Percentiles rank a stretch among this genome's conserved stretches.
Conservation (phyloP, 2,329 filamentous ascomycete genomes). For the Epichloe uncinata region DNA sequence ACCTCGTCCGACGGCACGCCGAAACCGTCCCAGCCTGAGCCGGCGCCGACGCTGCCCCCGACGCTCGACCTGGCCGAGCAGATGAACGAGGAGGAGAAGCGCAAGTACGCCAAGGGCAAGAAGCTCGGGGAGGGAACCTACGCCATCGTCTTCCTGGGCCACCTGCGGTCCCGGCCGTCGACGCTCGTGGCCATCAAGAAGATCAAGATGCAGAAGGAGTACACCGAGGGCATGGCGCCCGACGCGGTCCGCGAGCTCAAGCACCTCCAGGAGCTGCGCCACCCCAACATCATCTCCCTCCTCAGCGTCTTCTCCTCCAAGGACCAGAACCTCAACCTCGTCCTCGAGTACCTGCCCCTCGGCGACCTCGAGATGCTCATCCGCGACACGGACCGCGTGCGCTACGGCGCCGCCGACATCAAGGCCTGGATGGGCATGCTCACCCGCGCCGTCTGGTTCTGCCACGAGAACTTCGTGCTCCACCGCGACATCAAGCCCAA, state of each 20-base stretch:
- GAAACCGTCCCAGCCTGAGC: slow-evolving; percentile 15
- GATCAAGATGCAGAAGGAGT: slow-evolving; percentile 77
- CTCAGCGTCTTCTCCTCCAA: slow-evolving; percentile 91
- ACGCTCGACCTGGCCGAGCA: slow-evolving; percentile 58
- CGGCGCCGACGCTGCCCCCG: slow-evolving; percentile 16
- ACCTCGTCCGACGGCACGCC: slow-evolving; percentile 34
- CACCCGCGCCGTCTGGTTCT: slow-evolving; percentile 86
- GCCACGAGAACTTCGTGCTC: slow-evolving; percentile 84
- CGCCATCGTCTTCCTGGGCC: slow-evolving; percentile 84
- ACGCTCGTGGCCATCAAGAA: slow-evolving; percentile 84
- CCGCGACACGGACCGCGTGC: slow-evolving; percentile 63
- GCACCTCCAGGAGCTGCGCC: slow-evolving; percentile 82
- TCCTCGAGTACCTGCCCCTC: slow-evolving; percentile 86
- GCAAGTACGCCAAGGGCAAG: slow-evolving; percentile 84
- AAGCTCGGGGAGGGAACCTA: slow-evolving; percentile 96
- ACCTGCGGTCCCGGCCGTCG: slow-evolving; percentile 58
- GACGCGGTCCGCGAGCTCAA: slow-evolving; percentile 95
- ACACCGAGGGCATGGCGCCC: slow-evolving; percentile 81
- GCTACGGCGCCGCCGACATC: slow-evolving; percentile 79
- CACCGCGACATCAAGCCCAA: slow-evolving; percentile 99
- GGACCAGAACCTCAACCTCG: slow-evolving; percentile 90
- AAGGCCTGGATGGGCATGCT: slow-evolving; percentile 99
- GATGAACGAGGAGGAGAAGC: slow-evolving; percentile 68
- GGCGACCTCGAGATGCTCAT: slow-evolving; percentile 93
- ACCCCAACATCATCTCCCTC: slow-evolving; percentile 90